Evolutionary conservation across 208 protist genomes (phyloP), one percentile per base, ranked within the genome.

Genomic region (Crithidia sp.): DNA sequence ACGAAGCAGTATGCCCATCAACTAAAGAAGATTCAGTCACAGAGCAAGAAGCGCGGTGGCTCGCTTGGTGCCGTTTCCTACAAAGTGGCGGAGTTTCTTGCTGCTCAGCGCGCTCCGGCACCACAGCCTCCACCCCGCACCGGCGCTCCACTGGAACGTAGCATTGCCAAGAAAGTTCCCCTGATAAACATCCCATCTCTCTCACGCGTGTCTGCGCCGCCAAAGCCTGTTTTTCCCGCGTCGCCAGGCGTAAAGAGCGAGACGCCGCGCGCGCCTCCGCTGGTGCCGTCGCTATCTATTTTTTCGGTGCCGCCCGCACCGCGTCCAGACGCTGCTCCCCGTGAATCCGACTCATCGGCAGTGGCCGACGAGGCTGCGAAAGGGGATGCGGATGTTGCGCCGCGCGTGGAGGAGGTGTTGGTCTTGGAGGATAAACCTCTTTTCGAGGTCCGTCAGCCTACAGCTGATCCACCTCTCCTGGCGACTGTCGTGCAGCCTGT

Each of bases 81-180:
- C 60, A 95, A 91, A 60, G 88, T 96, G 39, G 79, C 85, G 0
- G 88, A 96, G 68, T 96, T 96, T 83, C 69, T 96, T 12, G 82
- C 83, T 56, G 81, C 89, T 9, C 85, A 96, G 71, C 66, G 86
- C 44, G 58, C 78, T 6, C 78, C 85, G 7, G 50, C 75, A 19
- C 61, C 82, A 5, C 67, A 56, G 41, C 63, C 39, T 37, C 67
- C 58, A 49, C 39, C 19, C 4, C 56, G 52, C 3, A 12, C 80
- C 16, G 9, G n/a, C 9, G 14, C 16, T 14, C 45, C 54, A 4
- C 36, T 56, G 40, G 61, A 65, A 44, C 60, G 71, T 39, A 69
- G 50, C 28, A 82, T 89, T 57, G 81, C 83, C 1, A 86, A 85
- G 56, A 83, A 75, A 50, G 86, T 95, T 36, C 90, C 90, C 0